Evolutionary conservation across 1,284 basidiomycete genomes (phyloP).

Genomic region (Ceratorhiza oryzae-sativae): DNA sequence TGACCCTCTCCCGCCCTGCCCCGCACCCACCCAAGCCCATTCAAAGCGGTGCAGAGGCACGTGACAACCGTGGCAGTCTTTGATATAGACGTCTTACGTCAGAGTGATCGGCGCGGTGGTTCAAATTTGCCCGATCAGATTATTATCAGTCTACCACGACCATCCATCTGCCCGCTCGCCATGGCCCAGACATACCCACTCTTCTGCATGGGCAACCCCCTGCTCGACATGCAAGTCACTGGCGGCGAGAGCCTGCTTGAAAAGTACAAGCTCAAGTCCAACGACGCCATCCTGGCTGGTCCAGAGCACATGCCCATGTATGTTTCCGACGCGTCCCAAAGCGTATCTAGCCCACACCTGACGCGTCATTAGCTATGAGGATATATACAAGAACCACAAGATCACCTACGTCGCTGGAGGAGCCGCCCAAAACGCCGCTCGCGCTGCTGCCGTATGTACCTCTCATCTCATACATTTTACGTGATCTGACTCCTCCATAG

Average conservation of each 20-base stretch:
- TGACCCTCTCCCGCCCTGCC: constrained; percentile 9
- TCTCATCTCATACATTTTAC: not conserved
- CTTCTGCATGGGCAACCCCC: constrained; percentile 87
- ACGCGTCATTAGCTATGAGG: constrained; percentile 73
- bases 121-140: constrained; percentile 7
- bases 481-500: constrained; percentile 54
- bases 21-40: not conserved
- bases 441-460: constrained; percentile 87
- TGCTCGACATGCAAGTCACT: constrained; percentile 88
- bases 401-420: constrained; percentile 96
- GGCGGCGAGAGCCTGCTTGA: constrained; percentile 84
- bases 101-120: not conserved
- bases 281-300: constrained; percentile 96
- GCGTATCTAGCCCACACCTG: not conserved
- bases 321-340: constrained; percentile 45
- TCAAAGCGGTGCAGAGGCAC: not conserved
- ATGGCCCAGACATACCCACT: constrained; percentile 55
- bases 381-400: constrained; percentile 75
- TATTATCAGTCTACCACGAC: constrained; percentile 8
- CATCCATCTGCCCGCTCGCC: too few species aligned
- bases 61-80: not conserved
- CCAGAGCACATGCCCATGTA: constrained; percentile 87
- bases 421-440: constrained; percentile 95
- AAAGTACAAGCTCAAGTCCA: constrained; percentile 92
- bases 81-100: not conserved